Evolutionary conservation across 371 early-diverging fungal species (phyloP).

Genomic region (Mucor lusitanicus): DNA sequence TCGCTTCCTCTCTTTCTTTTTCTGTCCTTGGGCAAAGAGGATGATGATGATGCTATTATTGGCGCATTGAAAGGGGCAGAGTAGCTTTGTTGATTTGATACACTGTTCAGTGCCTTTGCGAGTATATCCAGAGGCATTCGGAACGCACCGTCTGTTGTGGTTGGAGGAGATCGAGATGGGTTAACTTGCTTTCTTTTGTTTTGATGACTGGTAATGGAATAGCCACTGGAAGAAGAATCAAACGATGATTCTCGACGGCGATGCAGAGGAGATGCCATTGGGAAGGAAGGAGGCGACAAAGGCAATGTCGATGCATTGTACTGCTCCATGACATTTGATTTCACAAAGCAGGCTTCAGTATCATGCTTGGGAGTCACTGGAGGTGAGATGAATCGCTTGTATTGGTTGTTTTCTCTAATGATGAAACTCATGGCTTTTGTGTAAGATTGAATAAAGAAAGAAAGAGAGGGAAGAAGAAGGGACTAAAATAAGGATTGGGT

Average conservation of each 20-base stretch:
- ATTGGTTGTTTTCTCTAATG: background rate
- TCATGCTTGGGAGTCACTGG: constrained; percentile 25
- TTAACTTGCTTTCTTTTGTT: background rate
- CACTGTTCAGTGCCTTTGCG: background rate
- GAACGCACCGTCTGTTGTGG: constrained; percentile 9
- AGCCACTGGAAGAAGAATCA: background rate
- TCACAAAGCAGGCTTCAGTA: background rate
- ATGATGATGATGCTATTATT: background rate
- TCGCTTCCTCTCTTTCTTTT: constrained; percentile 3
- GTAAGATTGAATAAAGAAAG: background rate
- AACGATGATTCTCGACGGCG: background rate
- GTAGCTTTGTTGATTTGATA: background rate
- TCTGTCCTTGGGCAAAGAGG: background rate
- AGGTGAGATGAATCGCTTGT: constrained; percentile 22
- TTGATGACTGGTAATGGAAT: background rate
- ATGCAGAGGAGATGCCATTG: background rate
- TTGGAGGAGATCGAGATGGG: constrained; percentile 3
- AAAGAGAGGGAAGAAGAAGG: background rate
- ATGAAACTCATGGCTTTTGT: background rate
- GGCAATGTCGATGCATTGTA: background rate
- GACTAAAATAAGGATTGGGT: background rate
- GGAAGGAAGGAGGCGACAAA: background rate
- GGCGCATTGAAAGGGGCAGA: background rate
- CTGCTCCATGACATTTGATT: background rate
- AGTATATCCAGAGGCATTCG: constrained; percentile 4